phyloP scores from a whole-genome alignment of 805 yeast genomes.

The Ogataea angusta region DNA sequence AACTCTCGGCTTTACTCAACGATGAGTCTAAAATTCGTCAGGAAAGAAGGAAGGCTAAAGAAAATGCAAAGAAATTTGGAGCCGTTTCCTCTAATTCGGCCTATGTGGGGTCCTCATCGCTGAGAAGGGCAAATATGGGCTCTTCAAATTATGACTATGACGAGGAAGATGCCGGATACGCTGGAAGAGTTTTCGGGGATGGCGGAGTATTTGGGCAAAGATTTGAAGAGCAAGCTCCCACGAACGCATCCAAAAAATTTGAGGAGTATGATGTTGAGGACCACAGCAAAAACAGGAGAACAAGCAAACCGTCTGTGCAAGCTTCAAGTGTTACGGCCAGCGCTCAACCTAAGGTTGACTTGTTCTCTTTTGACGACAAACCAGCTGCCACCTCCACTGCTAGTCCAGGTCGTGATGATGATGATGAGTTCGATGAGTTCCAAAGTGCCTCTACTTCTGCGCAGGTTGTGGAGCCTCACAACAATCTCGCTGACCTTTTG shows the following conservation, averaged over 20 bases:
- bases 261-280: conserved; percentile 60
- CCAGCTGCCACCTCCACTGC: conserved; percentile 20
- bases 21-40: conserved; percentile 74
- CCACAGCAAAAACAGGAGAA: conserved; percentile 27
- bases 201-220: conserved; percentile 69
- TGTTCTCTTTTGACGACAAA: conserved; percentile 43
- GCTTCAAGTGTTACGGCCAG: conserved; percentile 45
- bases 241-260: conserved; percentile 41
- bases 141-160: conserved; percentile 48
- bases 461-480: conserved; percentile 19
- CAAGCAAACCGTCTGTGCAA: conserved; percentile 32
- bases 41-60: conserved; percentile 89
- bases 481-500: conserved; percentile 34
- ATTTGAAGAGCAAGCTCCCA: conserved; percentile 54
- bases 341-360: conserved; percentile 39
- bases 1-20: conserved; percentile 62
- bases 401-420: conserved; percentile 31
- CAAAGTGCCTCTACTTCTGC: conserved; percentile 58
- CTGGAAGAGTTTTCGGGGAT: conserved; percentile 61
- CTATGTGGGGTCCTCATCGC: conserved; percentile 52
- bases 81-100: conserved; percentile 49
- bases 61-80: conserved; percentile 75
- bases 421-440: conserved; percentile 79
- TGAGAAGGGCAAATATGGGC: conserved; percentile 30
- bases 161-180: conserved; percentile 38